Evolutionary conservation across 805 yeast species (phyloP).

Genomic region (Myxozyma sirexii): DNA sequence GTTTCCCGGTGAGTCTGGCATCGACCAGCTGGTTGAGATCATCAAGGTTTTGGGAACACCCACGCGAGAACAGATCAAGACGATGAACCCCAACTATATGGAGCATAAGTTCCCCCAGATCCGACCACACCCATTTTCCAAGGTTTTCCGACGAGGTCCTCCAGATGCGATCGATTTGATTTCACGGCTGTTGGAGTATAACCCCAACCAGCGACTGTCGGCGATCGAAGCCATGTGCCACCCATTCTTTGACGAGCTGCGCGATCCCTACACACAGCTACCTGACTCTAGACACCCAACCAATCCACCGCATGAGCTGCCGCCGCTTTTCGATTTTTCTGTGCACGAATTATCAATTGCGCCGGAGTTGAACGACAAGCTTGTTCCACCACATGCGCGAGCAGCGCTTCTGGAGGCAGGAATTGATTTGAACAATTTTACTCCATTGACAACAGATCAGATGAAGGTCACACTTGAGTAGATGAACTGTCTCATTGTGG

Average conservation of each 20-base stretch:
- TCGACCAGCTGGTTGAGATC: slow-evolving; percentile 95
- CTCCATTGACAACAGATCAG: slow-evolving; percentile 48
- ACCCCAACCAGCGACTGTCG: slow-evolving; percentile 79
- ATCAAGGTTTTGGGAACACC: slow-evolving; percentile 97
- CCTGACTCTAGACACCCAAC: slow-evolving; percentile 59
- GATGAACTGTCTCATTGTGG: too few species aligned
- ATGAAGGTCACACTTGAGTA: slow-evolving; percentile 30
- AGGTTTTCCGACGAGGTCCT: slow-evolving; percentile 75
- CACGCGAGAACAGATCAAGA: slow-evolving; percentile 81
- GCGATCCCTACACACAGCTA: slow-evolving; percentile 51
- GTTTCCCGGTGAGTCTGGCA: slow-evolving; percentile 97
- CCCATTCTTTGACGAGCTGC: slow-evolving; percentile 84
- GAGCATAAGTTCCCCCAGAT: slow-evolving; percentile 89
- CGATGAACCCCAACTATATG: slow-evolving; percentile 96
- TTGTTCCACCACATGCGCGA: slow-evolving; percentile 47
- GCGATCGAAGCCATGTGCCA: slow-evolving; percentile 85
- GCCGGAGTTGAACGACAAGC: slow-evolving; percentile 46
- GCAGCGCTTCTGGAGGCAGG: slow-evolving; percentile 49
- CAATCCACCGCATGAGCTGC: slow-evolving; percentile 73
- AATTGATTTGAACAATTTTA: slow-evolving; percentile 59
- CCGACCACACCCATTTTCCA: slow-evolving; percentile 56
- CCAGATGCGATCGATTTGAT: slow-evolving; percentile 84
- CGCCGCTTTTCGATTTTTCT: slow-evolving; percentile 77
- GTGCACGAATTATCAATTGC: slow-evolving; percentile 53
- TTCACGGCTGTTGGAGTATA: slow-evolving; percentile 80